These are phyloP conservation scores for Mimosa pudica DNA, from an alignment of 306 rosid genomes.

Conservation along the genomic window DNA sequence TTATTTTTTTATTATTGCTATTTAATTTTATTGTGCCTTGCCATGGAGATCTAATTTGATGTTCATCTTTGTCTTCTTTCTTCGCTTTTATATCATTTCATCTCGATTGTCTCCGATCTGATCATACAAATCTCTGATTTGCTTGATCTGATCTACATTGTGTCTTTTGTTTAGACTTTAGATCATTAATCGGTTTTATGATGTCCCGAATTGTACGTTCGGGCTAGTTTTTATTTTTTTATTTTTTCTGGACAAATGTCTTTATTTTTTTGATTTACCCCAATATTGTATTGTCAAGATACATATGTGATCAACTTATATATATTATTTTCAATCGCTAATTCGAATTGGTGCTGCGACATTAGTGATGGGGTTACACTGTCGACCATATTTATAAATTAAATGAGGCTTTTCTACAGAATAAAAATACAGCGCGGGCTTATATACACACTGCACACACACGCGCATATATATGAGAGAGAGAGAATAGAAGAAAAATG, in stretches of 20 bases:
- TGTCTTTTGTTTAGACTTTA: neutral
- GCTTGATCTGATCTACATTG: neutral
- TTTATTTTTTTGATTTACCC: neutral
- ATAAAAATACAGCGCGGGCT: neutral
- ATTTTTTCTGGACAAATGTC: too few species aligned
- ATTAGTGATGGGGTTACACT: neutral
- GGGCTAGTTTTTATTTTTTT: neutral
- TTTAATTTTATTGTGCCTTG: neutral
- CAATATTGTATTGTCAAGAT: neutral
- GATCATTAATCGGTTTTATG: conserved; percentile 17
- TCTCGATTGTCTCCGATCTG: conserved; percentile 27
- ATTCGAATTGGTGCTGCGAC: neutral
- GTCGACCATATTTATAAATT: conserved; percentile 1
- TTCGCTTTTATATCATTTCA: neutral
- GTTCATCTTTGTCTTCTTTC: neutral
- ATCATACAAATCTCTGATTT: neutral
- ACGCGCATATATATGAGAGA: neutral
- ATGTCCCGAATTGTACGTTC: conserved; percentile 6
- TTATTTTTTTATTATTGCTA: neutral
- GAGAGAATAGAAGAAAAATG: neutral
- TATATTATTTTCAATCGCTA: conserved; percentile 16
- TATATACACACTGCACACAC: too few species aligned
- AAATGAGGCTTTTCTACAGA: neutral
- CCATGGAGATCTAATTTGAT: neutral
- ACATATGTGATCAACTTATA: neutral